A percentile compares a stretch with the other conserved stretches of the same genome.
Evolutionary conservation across 2,329 filamentous ascomycete genomes (phyloP).

Genomic region (Colletotrichum acutatum): DNA sequence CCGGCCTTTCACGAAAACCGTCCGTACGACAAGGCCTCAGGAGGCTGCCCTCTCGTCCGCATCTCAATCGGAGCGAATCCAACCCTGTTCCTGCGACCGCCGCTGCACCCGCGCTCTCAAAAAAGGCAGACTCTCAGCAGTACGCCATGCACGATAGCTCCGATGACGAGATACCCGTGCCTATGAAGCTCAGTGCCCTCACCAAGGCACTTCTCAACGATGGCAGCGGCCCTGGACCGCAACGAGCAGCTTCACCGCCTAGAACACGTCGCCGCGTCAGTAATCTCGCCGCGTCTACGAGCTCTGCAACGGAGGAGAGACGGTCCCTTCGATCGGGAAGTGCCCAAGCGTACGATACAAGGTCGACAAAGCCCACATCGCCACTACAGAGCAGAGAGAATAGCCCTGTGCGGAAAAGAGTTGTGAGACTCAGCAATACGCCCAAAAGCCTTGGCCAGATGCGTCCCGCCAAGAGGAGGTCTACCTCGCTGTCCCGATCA

Average conservation of each 20-base stretch:
- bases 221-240: constrained; percentile 61
- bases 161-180: constrained; percentile 91
- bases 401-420: constrained; percentile 66
- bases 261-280: constrained; percentile 61
- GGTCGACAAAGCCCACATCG: constrained; percentile 54
- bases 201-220: constrained; percentile 86
- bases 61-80: constrained; percentile 57
- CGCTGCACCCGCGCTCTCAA: constrained; percentile 37
- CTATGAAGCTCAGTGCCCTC: constrained; percentile 92
- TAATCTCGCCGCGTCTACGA: constrained; percentile 56
- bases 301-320: constrained; percentile 55
- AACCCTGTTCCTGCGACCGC: constrained; percentile 49
- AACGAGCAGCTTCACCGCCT: constrained; percentile 56
- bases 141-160: constrained; percentile 83
- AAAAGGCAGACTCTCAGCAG: constrained; percentile 54
- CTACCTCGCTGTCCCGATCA: constrained; percentile 60
- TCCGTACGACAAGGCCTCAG: constrained; percentile 67
- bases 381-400: constrained; percentile 59
- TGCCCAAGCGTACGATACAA: constrained; percentile 50
- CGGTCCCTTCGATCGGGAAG: constrained; percentile 61
- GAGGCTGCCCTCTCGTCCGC: constrained; percentile 59
- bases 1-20: constrained; percentile 60
- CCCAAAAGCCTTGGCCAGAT: constrained; percentile 56
- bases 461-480: constrained; percentile 56
- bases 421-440: constrained; percentile 66